Evolutionary conservation across 805 yeast species (phyloP), one percentile per base, ranked within the genome.

Genomic region (Spathaspora arborariae): DNA sequence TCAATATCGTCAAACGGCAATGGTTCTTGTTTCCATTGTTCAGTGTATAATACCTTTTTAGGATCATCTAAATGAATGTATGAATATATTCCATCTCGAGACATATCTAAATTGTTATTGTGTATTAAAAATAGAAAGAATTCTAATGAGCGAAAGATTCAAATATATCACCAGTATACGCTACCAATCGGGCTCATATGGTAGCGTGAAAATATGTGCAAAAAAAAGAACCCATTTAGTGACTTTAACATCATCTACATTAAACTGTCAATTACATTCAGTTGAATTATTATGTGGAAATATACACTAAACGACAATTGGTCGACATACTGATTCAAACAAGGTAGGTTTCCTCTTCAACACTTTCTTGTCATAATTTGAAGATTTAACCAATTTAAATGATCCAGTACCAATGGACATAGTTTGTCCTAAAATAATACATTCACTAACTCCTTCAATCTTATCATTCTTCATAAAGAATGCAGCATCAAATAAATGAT

Each of bases 361-460:
- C 36, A 71, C 77, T 21, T 64, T 67, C 33, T 68, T 68, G 20
- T 67, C 69, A 37, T 74, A 64, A 38, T 73, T 67, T 4, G 82
- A 78, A 41, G 78, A 72, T 51, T 84, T 82, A 7, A 87, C 87
- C 56, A 94, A 74, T 63, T 90, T 86, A 76, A 94, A 91, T 0
- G 98, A 85, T 54, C 99, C 99, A 1, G 99, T 94, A 63, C 99
- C 99, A 55, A 94, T 84, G 44, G 85, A 80, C 97, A 94, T 92
- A 45, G 97, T 90, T 73, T 94, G 98, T 38, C 99, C 99, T 53
- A 94, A 75, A 57, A 94, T 95, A 57, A 94, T 94, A 72, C 98
- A 88, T 67, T 94, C 99, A 20, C 96, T 86, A 15, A 94, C 99
- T 70, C 99, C 99, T 67, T 94, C 98, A 47, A 94, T 88, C 56